phyloP scores from a whole-genome alignment of 164 flowering plant species.

The Stephania japonica region DNA sequence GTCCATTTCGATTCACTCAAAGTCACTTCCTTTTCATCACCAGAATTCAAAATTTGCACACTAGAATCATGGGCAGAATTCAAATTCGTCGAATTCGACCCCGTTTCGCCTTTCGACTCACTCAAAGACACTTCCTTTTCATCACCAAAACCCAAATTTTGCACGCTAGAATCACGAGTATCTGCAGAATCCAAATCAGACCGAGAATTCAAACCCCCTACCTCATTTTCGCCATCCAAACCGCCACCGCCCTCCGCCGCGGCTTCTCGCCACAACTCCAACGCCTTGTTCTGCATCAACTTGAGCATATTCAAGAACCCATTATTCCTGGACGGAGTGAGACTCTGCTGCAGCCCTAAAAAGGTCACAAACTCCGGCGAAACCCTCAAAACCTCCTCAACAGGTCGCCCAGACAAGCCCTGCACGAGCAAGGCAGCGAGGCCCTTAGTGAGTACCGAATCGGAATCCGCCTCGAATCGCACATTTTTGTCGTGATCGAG shows the following conservation, averaged over 20 bases:
- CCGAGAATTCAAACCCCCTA: not conserved
- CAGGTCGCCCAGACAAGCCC: constrained; percentile 73
- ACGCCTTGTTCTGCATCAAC: constrained; percentile 87
- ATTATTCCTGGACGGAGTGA: constrained; percentile 89
- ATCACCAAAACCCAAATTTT: too few species aligned
- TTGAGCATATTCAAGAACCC: constrained; percentile 91
- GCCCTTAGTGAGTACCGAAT: constrained; percentile 85
- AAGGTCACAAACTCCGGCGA: constrained; percentile 72
- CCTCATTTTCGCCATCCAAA: not conserved
- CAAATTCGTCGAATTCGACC: constrained; percentile 3
- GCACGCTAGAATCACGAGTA: not conserved
- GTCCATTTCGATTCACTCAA: too few species aligned
- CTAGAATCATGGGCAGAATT: not conserved
- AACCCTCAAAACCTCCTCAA: constrained; percentile 54
- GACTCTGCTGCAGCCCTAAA: constrained; percentile 82
- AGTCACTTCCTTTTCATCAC: too few species aligned
- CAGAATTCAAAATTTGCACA: too few species aligned
- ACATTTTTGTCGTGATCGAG: constrained; percentile 57
- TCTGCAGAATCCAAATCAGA: constrained; percentile 1
- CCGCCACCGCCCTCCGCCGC: constrained; percentile 24
- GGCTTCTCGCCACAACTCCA: constrained; percentile 37
- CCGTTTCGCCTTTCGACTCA: not conserved
- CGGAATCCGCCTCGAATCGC: constrained; percentile 83
- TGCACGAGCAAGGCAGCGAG: constrained; percentile 87
- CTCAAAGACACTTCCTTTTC: not conserved